Conservation (phyloP, 306 rosid genomes). For the Sphenostylis stenocarpa region DNA sequence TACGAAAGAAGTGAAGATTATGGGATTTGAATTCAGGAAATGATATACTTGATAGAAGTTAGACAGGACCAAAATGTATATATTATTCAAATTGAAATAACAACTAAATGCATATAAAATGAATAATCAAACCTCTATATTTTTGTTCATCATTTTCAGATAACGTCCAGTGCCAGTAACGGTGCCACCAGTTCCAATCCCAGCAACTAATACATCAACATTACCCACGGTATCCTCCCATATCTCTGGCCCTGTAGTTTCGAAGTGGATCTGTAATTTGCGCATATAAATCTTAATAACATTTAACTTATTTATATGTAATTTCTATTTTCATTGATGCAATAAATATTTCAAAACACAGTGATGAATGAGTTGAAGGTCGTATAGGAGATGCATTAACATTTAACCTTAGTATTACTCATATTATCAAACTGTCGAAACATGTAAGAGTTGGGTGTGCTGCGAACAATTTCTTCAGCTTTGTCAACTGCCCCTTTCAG, state of each 20-base stretch:
- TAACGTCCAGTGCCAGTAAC: slow-evolving; percentile 86
- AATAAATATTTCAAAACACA: slow-evolving; percentile 13
- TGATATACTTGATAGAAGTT: slow-evolving; percentile 1
- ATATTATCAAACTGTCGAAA: slow-evolving; percentile 89
- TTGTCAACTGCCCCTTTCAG: slow-evolving; percentile 90
- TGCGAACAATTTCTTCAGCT: slow-evolving; percentile 75
- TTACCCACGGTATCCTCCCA: slow-evolving; percentile 98
- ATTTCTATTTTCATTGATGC: slow-evolving; percentile 1
- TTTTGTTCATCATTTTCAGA: slow-evolving; percentile 73
- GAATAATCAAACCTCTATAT: slow-evolving; percentile 56
- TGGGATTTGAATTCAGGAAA: slow-evolving; percentile 11
- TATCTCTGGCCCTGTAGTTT: slow-evolving; percentile 98
- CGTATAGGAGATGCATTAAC: slow-evolving; percentile 26
- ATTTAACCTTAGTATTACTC: slow-evolving; percentile 71
- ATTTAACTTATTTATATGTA: slow-evolving; percentile 21
- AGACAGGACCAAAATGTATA: slow-evolving; percentile 19
- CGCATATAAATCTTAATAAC: slow-evolving; percentile 38
- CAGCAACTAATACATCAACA: slow-evolving; percentile 82
- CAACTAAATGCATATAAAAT: slow-evolving; percentile 22
- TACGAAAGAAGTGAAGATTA: neutral
- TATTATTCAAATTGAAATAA: slow-evolving; percentile 23
- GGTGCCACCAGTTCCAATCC: slow-evolving; percentile 97
- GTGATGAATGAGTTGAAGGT: slow-evolving; percentile 19
- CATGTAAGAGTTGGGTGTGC: slow-evolving; percentile 78
- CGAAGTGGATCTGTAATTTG: slow-evolving; percentile 89